These are phyloP conservation scores for Dothistroma septosporum DNA, from an alignment of 2,329 filamentous ascomycete species.

Conservation along the genomic window DNA sequence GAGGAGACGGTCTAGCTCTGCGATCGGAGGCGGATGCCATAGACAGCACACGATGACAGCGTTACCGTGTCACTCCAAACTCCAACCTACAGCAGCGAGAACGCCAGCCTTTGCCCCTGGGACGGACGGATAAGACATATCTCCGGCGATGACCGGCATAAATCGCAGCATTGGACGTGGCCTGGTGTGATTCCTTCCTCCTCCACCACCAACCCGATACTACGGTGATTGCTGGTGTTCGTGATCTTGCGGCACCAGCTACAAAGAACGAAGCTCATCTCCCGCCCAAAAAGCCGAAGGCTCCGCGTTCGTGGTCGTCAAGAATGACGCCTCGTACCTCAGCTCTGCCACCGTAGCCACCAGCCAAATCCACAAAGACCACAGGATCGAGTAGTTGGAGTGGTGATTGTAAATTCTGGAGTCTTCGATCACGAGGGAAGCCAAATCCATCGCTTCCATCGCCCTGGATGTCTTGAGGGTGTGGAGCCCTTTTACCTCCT, in stretches of 20 bases:
- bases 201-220: conserved; percentile 1
- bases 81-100: background rate
- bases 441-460: too few relatives aligned
- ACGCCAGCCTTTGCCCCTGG: background rate
- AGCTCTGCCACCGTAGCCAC: background rate
- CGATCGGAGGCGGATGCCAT: too few relatives aligned
- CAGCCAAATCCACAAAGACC: background rate
- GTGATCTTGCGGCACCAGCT: too few relatives aligned
- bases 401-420: conserved; percentile 13
- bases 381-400: conserved; percentile 5
- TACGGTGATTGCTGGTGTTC: conserved; percentile 10
- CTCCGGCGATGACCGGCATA: conserved; percentile 5
- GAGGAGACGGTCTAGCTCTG: too few relatives aligned
- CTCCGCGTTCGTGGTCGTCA: background rate
- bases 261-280: too few relatives aligned
- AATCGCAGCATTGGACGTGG: conserved; percentile 10
- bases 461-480: too few relatives aligned
- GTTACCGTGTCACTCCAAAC: too few relatives aligned
- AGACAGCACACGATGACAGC: too few relatives aligned
- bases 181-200: conserved; percentile 6
- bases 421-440: too few relatives aligned
- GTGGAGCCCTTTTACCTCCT: conserved; percentile 9
- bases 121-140: background rate
- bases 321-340: conserved; percentile 4
- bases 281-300: conserved; percentile 3